Evolutionary conservation across 257 asterid species (phyloP).

Genomic region (Salvia rosmarinus): DNA sequence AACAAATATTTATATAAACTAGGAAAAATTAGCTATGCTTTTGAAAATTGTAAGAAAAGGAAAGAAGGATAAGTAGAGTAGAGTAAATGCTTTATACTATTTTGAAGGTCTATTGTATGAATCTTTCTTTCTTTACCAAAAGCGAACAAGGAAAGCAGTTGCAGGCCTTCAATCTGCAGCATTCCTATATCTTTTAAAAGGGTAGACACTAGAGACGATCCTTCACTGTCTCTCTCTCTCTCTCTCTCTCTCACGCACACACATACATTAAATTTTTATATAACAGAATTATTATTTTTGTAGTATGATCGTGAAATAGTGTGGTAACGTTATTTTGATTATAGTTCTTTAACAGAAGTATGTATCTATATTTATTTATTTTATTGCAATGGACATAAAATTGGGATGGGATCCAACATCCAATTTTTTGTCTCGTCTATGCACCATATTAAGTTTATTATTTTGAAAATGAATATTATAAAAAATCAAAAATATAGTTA

Average conservation of each 20-base stretch:
- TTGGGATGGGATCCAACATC: too few relatives aligned
- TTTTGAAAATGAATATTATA: too few relatives aligned
- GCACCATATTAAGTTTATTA: too few relatives aligned
- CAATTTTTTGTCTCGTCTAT: too few relatives aligned
- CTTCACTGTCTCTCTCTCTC: background rate
- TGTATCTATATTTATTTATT: too few relatives aligned
- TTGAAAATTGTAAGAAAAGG: background rate
- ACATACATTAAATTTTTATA: background rate
- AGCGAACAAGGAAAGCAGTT: slow-evolving; percentile 47
- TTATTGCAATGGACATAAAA: too few relatives aligned
- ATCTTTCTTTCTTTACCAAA: slow-evolving; percentile 47
- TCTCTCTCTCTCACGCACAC: background rate
- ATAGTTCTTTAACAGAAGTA: background rate
- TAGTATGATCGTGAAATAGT: too few relatives aligned
- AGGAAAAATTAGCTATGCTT: too few relatives aligned
- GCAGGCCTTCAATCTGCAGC: slow-evolving; percentile 36
- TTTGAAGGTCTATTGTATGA: slow-evolving; percentile 17
- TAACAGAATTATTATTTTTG: too few relatives aligned
- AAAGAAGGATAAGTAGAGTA: slow-evolving; percentile 13
- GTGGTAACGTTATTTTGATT: too few relatives aligned
- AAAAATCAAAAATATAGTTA: too few relatives aligned
- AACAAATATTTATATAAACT: background rate
- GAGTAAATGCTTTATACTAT: slow-evolving; percentile 23
- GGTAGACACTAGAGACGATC: background rate
- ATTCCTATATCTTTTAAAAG: slow-evolving; percentile 31